Conservation (phyloP, 139 green algal genomes). For the Chlorella sp. region DNA sequence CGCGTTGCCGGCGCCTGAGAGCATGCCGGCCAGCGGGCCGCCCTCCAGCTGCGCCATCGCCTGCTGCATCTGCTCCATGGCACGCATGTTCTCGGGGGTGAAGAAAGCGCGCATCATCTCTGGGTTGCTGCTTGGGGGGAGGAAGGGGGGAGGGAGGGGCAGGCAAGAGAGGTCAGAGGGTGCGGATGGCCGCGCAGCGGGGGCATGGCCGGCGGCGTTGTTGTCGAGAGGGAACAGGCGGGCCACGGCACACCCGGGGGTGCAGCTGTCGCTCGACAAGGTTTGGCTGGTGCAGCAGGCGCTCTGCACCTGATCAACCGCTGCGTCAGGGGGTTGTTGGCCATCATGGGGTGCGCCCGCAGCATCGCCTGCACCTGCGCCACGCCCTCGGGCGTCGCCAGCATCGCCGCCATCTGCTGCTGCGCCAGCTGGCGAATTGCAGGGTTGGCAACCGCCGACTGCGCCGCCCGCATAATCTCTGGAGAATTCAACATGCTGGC, state of each 20-base stretch:
- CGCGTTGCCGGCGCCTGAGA: not conserved
- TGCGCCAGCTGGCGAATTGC: constrained; percentile 35
- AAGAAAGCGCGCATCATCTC: constrained; percentile 45
- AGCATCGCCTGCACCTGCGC: constrained; percentile 63
- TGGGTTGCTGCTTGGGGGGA: not conserved
- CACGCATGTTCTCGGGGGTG: constrained; percentile 72
- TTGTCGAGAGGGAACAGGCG: no score
- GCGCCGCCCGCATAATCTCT: constrained; percentile 56
- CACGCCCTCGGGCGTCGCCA: constrained; percentile 57
- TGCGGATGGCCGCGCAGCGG: not conserved
- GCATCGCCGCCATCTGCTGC: constrained; percentile 45
- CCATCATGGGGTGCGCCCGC: constrained; percentile 58
- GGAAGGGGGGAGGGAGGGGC: not conserved
- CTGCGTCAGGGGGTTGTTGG: constrained; percentile 54
- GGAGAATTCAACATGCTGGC: constrained; percentile 26
- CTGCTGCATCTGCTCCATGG: constrained; percentile 75
- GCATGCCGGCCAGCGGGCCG: not conserved
- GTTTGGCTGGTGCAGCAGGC: not conserved
- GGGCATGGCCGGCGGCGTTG: no score
- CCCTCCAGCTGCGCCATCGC: constrained; percentile 61
- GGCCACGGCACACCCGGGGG: no score
- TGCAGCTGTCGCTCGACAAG: not conserved
- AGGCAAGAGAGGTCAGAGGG: not conserved
- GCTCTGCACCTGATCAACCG: not conserved
- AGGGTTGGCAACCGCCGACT: constrained; percentile 71